phyloP scores from a whole-genome alignment of 2,329 filamentous ascomycete species.

The Calonectria naviculata region DNA sequence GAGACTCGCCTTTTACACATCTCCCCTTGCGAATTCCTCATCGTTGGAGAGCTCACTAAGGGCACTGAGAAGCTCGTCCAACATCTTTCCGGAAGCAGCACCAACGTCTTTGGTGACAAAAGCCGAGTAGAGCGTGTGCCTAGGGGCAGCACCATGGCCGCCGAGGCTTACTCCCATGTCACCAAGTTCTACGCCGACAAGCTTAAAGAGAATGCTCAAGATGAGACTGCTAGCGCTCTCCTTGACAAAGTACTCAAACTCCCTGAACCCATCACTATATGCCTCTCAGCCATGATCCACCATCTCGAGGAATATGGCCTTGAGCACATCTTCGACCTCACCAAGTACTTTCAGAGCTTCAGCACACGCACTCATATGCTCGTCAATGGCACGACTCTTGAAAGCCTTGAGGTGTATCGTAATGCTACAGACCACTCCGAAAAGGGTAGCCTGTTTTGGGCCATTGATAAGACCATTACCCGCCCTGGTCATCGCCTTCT shows the following conservation, averaged over 20 bases:
- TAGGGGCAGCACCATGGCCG: slow-evolving; percentile 83
- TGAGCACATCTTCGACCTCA: slow-evolving; percentile 94
- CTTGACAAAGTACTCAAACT: slow-evolving; percentile 89
- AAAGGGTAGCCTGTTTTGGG: slow-evolving; percentile 95
- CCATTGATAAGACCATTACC: slow-evolving; percentile 90
- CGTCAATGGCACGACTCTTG: slow-evolving; percentile 92
- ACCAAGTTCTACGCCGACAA: slow-evolving; percentile 93
- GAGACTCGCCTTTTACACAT: slow-evolving; percentile 97
- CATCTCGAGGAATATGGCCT: slow-evolving; percentile 93
- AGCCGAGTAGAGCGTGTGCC: slow-evolving; percentile 85
- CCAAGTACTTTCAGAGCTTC: slow-evolving; percentile 97
- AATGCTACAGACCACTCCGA: slow-evolving; percentile 90
- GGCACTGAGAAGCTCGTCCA: slow-evolving; percentile 92
- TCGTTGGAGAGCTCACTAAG: slow-evolving; percentile 90
- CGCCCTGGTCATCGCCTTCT: slow-evolving; percentile 89
- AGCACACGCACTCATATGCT: slow-evolving; percentile 96
- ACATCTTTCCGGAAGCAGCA: slow-evolving; percentile 89
- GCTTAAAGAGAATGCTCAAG: slow-evolving; percentile 70
- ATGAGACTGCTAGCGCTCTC: slow-evolving; percentile 70
- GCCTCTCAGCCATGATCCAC: slow-evolving; percentile 95
- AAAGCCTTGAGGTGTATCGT: slow-evolving; percentile 93
- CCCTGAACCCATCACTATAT: slow-evolving; percentile 88
- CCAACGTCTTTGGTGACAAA: slow-evolving; percentile 92
- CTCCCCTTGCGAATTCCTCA: slow-evolving; percentile 92
- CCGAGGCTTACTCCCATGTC: slow-evolving; percentile 88